Conservation (phyloP, 2,329 filamentous ascomycete species). For the Phoma herbarum region DNA sequence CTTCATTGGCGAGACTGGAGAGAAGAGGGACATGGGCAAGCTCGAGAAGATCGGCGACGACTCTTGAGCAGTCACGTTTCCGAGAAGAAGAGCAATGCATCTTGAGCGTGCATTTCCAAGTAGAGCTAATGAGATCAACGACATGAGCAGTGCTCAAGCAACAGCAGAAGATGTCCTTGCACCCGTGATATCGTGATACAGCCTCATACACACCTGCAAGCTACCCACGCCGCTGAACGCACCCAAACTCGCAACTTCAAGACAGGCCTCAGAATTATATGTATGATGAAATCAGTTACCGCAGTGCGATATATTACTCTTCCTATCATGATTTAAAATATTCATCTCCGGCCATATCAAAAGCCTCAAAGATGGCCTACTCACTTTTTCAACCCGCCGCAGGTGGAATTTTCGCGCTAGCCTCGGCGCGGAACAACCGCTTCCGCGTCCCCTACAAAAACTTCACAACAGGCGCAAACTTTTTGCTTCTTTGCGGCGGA, state of each 20-base stretch:
- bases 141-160: slow-evolving; percentile 7
- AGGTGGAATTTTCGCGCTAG: neutral
- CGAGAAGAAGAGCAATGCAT: neutral
- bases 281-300: slow-evolving; percentile 48
- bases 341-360: slow-evolving; percentile 50
- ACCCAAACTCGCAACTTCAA: neutral
- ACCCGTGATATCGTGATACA: neutral
- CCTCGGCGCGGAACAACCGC: slow-evolving; percentile 18
- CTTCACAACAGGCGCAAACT: slow-evolving; percentile 21
- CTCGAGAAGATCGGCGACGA: slow-evolving; percentile 92
- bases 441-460: slow-evolving; percentile 32
- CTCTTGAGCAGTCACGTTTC: slow-evolving; percentile 7
- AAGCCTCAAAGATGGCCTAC: neutral
- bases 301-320: slow-evolving; percentile 50
- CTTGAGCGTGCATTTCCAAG: slow-evolving; percentile 1
- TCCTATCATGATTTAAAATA: slow-evolving; percentile 49
- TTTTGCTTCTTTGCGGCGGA: slow-evolving; percentile 79
- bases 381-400: slow-evolving; percentile 3
- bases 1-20: slow-evolving; percentile 86
- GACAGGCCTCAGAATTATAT: slow-evolving; percentile 48
- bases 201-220: neutral
- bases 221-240: neutral
- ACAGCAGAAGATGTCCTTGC: neutral
- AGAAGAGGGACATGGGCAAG: slow-evolving; percentile 93
- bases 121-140: slow-evolving; percentile 19